Evolutionary conservation across 306 rosid genomes (phyloP).

Genomic region (Gastrolobium bilobum): DNA sequence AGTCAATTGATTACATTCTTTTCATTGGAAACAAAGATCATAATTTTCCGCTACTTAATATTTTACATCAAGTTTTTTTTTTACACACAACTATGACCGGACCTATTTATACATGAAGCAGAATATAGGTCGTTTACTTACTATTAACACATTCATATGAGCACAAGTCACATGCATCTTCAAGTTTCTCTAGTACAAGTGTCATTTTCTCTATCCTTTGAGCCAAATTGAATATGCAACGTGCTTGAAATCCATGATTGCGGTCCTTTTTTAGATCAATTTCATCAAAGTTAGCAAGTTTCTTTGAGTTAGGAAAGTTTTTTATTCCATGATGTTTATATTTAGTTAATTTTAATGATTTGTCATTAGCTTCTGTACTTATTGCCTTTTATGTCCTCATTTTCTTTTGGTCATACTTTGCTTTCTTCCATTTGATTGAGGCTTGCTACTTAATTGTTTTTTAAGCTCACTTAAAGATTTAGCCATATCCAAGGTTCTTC

Average conservation of each 20-base stretch:
- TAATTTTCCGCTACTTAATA: too few relatives aligned
- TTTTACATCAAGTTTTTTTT: too few relatives aligned
- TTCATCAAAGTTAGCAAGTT: neutral
- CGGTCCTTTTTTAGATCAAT: neutral
- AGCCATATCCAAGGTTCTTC: neutral
- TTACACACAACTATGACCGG: too few relatives aligned
- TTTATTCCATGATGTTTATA: neutral
- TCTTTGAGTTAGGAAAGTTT: slow-evolving; percentile 18
- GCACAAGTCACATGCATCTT: neutral
- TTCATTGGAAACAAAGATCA: too few relatives aligned
- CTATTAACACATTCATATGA: neutral
- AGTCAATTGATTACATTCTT: too few relatives aligned
- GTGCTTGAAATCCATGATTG: neutral
- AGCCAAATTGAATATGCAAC: neutral
- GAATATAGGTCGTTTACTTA: too few relatives aligned
- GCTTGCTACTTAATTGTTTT: neutral
- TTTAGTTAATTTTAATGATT: too few relatives aligned
- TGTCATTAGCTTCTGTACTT: neutral
- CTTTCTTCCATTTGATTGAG: neutral
- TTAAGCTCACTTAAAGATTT: slow-evolving; percentile 33
- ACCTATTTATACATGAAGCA: too few relatives aligned
- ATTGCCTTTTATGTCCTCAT: neutral
- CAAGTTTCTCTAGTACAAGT: neutral
- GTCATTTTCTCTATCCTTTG: neutral
- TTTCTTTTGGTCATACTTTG: neutral